Percentiles rank a stretch among this genome's conserved stretches.
phyloP scores from a whole-genome alignment of 306 rosid species.

The Castanopsis chinensis region DNA sequence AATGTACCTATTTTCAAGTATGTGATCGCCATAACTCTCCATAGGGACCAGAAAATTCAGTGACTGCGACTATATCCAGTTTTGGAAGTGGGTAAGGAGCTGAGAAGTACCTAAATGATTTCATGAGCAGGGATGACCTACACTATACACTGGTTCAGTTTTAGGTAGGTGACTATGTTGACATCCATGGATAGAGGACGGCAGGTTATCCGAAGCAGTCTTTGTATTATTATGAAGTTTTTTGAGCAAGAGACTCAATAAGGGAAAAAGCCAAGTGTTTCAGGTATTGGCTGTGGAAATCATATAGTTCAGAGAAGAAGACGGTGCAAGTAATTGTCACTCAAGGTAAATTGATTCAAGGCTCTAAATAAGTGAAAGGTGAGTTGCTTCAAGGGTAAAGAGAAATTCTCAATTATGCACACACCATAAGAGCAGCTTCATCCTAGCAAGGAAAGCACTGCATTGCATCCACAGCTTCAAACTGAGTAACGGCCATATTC shows the following conservation, averaged over 20 bases:
- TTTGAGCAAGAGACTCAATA: not conserved
- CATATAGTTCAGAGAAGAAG: not conserved
- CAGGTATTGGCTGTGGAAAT: not conserved
- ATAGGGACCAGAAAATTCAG: conserved; percentile 63
- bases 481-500: conserved; percentile 65
- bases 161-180: not conserved
- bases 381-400: not conserved
- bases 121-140: not conserved
- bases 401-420: not conserved
- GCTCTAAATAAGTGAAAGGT: not conserved
- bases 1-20: conserved; percentile 49
- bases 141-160: not conserved
- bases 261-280: not conserved
- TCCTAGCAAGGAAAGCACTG: too few relatives aligned
- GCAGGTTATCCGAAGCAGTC: not conserved
- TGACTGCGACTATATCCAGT: conserved; percentile 57
- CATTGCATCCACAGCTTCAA: conserved; percentile 58
- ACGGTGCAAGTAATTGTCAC: too few relatives aligned
- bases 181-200: not conserved
- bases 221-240: not conserved
- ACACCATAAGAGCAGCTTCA: conserved; percentile 64
- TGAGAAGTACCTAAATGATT: conserved; percentile 49
- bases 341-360: not conserved
- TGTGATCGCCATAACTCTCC: conserved; percentile 62
- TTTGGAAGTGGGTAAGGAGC: conserved; percentile 49